Conservation (phyloP, 805 yeast species). For the Yamadazyma olivae region DNA sequence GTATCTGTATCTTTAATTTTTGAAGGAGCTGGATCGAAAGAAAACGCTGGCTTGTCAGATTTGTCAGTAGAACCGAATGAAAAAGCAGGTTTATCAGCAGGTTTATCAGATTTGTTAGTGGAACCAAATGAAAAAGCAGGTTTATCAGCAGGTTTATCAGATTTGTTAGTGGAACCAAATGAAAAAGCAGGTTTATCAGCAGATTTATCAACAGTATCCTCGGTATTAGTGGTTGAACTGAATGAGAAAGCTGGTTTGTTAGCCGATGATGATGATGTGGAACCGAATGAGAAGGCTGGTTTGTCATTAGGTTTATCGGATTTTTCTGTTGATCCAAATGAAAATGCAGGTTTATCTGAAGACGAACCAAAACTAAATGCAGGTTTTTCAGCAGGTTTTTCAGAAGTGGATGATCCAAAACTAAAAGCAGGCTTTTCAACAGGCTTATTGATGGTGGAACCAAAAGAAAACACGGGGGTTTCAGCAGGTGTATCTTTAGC, state of each 20-base stretch:
- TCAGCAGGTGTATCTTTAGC: constrained; percentile 29
- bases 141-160: constrained; percentile 11
- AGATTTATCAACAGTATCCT: constrained; percentile 13
- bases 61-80: constrained; percentile 12
- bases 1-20: constrained; percentile 5
- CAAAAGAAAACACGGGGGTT: constrained; percentile 16
- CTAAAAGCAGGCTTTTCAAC: constrained; percentile 1
- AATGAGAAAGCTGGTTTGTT: constrained; percentile 23
- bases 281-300: constrained; percentile 16
- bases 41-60: constrained; percentile 11
- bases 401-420: not conserved
- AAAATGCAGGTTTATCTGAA: constrained; percentile 16
- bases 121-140: constrained; percentile 25
- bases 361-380: constrained; percentile 16
- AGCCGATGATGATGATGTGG: not conserved
- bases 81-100: constrained; percentile 16
- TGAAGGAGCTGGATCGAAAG: constrained; percentile 14
- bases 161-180: constrained; percentile 13
- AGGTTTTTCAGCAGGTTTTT: constrained; percentile 9
- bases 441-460: constrained; percentile 2
- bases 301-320: constrained; percentile 6
- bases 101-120: constrained; percentile 10
- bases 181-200: constrained; percentile 16
- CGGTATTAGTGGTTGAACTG: constrained; percentile 9
- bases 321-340: constrained; percentile 7